Evolutionary conservation across 208 protist species (phyloP).

Genomic region (Wallacemonas sp.): DNA sequence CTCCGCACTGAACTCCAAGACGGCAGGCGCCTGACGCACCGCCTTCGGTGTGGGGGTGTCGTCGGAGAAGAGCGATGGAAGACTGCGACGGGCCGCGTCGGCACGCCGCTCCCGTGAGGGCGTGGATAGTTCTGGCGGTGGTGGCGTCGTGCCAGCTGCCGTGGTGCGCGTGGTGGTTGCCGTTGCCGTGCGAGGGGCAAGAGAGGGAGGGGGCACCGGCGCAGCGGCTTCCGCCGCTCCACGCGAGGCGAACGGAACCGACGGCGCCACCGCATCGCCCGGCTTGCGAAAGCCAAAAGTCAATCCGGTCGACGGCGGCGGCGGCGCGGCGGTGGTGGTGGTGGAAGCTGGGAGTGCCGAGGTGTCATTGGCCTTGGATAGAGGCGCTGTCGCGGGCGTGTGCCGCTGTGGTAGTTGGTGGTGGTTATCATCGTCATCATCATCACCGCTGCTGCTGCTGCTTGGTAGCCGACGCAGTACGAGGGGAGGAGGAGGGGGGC

Average conservation of each 20-base stretch:
- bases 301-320: neutral
- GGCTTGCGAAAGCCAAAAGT: neutral
- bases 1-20: too few relatives aligned
- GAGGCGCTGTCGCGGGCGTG: too few relatives aligned
- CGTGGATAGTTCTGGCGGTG: neutral
- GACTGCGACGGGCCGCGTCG: neutral
- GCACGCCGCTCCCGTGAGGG: neutral
- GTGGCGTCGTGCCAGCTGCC: neutral
- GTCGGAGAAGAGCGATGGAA: slow-evolving; percentile 2
- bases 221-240: neutral
- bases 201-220: neutral
- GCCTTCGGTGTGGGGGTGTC: neutral
- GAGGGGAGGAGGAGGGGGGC: neutral
- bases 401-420: neutral
- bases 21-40: neutral
- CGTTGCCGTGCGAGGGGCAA: neutral
- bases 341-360: neutral
- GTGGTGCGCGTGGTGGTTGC: neutral
- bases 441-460: neutral
- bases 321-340: neutral
- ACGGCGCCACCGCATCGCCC: neutral
- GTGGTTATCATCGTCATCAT: neutral
- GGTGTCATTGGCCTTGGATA: too few relatives aligned
- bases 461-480: neutral
- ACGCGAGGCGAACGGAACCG: neutral